Conservation (phyloP, 1,284 basidiomycete genomes). For the Cryptococcus amylolentus region DNA sequence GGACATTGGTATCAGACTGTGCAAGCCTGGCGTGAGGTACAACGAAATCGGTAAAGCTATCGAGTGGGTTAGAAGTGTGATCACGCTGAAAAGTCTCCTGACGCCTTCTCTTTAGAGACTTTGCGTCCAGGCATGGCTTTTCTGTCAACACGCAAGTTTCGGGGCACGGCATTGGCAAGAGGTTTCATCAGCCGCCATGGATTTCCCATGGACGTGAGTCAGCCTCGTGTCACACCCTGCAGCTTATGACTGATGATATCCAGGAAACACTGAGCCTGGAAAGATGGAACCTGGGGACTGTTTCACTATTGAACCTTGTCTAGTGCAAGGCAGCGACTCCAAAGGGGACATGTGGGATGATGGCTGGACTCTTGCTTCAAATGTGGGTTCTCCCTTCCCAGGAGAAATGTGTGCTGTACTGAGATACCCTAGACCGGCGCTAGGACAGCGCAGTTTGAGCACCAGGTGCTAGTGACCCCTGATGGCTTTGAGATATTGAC, state of each 20-base stretch:
- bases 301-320: constrained; percentile 82
- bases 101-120: constrained; percentile 30
- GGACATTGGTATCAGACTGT: constrained; percentile 66
- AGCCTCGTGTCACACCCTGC: background rate
- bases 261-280: constrained; percentile 73
- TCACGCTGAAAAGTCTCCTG: background rate
- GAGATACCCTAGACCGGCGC: constrained; percentile 53
- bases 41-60: constrained; percentile 73
- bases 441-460: constrained; percentile 77
- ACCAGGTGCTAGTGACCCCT: constrained; percentile 79
- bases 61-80: constrained; percentile 51
- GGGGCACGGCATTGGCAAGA: constrained; percentile 75
- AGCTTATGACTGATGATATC: background rate
- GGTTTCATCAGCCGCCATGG: constrained; percentile 81
- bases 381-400: constrained; percentile 52
- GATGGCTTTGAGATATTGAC: constrained; percentile 65
- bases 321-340: constrained; percentile 69
- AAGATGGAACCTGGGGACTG: constrained; percentile 76
- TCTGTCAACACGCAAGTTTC: constrained; percentile 66
- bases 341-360: constrained; percentile 74
- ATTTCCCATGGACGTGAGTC: constrained; percentile 66
- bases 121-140: constrained; percentile 51
- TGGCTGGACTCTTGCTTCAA: constrained; percentile 81
- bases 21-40: constrained; percentile 71
- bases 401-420: too few species aligned